A percentile compares a stretch with the other conserved stretches of the same genome.
These are phyloP conservation scores for Teunomyces panamensis DNA, from an alignment of 805 yeast species.

Conservation along the genomic window DNA sequence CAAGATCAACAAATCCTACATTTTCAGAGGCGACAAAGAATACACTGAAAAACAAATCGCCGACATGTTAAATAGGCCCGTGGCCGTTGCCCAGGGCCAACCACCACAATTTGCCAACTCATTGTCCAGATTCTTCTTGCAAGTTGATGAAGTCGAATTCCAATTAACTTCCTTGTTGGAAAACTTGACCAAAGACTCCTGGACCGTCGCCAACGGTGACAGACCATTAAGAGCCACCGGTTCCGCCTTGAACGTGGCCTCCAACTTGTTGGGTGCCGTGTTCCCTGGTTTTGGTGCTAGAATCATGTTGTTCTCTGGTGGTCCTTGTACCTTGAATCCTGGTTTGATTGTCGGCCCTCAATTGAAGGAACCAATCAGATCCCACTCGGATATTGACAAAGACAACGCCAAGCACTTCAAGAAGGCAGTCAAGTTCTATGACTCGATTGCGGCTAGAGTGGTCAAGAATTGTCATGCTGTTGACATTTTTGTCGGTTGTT, in stretches of 20 bases:
- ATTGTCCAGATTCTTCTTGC: slow-evolving; percentile 64
- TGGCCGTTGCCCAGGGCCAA: slow-evolving; percentile 23
- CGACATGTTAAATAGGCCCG: slow-evolving; percentile 44
- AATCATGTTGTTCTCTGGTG: slow-evolving; percentile 86
- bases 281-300: slow-evolving; percentile 87
- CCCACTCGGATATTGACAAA: slow-evolving; percentile 94
- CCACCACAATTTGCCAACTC: slow-evolving; percentile 26
- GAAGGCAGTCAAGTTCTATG: slow-evolving; percentile 81
- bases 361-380: slow-evolving; percentile 92
- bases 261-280: slow-evolving; percentile 75
- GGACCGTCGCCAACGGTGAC: slow-evolving; percentile 83
- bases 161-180: slow-evolving; percentile 79
- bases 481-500: slow-evolving; percentile 92
- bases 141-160: slow-evolving; percentile 76
- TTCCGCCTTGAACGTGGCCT: slow-evolving; percentile 83
- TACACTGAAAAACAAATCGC: slow-evolving; percentile 68
- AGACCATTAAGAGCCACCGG: slow-evolving; percentile 93
- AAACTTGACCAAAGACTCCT: slow-evolving; percentile 72
- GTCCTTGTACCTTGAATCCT: slow-evolving; percentile 93
- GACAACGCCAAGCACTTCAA: slow-evolving; percentile 84
- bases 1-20: slow-evolving; percentile 68
- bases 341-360: slow-evolving; percentile 91
- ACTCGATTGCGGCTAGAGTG: slow-evolving; percentile 60
- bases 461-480: slow-evolving; percentile 79
- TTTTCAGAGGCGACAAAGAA: slow-evolving; percentile 88